Evolutionary conservation across 2,329 filamentous ascomycete species (phyloP), one percentile per base, ranked within the genome.

Genomic region (Pestalotiopsis sp.): DNA sequence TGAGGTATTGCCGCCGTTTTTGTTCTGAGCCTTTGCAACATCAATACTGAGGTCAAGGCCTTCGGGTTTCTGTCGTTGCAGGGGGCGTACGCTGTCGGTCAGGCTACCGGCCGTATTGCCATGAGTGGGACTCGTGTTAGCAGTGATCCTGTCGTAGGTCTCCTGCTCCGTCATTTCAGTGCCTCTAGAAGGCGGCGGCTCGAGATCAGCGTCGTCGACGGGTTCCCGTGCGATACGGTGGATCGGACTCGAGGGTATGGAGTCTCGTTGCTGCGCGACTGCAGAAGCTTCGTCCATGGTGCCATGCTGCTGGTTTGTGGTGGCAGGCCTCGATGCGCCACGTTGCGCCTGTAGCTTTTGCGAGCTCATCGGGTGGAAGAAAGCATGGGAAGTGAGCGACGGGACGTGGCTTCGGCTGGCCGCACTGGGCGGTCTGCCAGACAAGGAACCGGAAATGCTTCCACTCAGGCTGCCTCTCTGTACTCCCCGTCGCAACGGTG

Each of bases 291-390:
- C 75, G 41, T 75, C 72, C 60, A 77, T 74, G 52, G 76, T 77
- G 20, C 77, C 75, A 25, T 79, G 78, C 27, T 76, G 77, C 59
- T 84, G 82, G 67, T 77, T 79, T 73, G 81, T 78, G 25, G 81
- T 83, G 14, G 79, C 73, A 5, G 85, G 82, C 25, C 86, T 82
- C 49, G 82, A 77, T 9, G 80, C 88, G 71, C 91, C 90, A 79
- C 95, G 87, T 81, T 98, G 96, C 67, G 94, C 94, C 81, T 98
- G 95, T 64, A 98, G 85, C 78, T 94, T 92, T 79, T 97, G 94
- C 27, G 95, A 97, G 82, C 95, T 98, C 94, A 99, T 97, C 52
- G 96, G 96, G 25, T 92, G 92, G 78, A 97, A 97, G 83, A 99
- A 98, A 66, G 93, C 95, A 76, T 95, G 92, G 17, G 94, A 94